phyloP scores from a whole-genome alignment of 495 filamentous ascomycete species.

The Chlorociboria aeruginascens region DNA sequence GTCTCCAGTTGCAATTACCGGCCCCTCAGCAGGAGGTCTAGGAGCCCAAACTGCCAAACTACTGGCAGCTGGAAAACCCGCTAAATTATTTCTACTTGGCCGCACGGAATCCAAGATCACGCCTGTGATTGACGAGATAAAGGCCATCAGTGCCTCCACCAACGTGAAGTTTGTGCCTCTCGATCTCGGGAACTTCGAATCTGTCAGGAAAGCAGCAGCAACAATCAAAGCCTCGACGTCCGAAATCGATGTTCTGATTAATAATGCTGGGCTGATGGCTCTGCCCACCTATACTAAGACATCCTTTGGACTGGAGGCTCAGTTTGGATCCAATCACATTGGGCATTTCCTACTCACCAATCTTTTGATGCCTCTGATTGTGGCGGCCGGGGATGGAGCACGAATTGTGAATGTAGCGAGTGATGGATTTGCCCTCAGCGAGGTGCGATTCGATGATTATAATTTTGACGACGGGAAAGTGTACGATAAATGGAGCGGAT shows the following conservation, averaged over 20 bases:
- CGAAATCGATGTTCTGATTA: slow-evolving; percentile 23
- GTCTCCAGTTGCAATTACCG: slow-evolving; percentile 26
- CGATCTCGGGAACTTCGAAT: not conserved
- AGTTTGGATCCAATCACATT: slow-evolving; percentile 46
- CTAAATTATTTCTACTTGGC: slow-evolving; percentile 29
- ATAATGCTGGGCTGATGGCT: slow-evolving; percentile 23
- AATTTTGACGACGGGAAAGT: slow-evolving; percentile 18
- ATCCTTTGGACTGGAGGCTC: slow-evolving; percentile 33
- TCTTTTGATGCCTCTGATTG: slow-evolving; percentile 26
- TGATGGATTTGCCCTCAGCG: not conserved
- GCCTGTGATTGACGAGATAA: slow-evolving; percentile 19
- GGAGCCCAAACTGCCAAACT: slow-evolving; percentile 33
- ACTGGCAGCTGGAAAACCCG: slow-evolving; percentile 29
- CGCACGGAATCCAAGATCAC: slow-evolving; percentile 25
- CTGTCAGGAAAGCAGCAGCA: slow-evolving; percentile 21
- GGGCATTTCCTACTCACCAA: slow-evolving; percentile 49
- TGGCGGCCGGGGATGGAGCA: not conserved
- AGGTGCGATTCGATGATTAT: slow-evolving; percentile 5
- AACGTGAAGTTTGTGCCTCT: not conserved
- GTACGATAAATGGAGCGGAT: slow-evolving; percentile 25
- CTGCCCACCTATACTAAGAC: not conserved
- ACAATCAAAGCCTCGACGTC: slow-evolving; percentile 12
- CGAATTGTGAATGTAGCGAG: slow-evolving; percentile 6
- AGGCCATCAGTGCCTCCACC: not conserved
- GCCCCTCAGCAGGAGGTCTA: slow-evolving; percentile 30